Conservation (phyloP, 2,329 filamentous ascomycete genomes). For the Teratosphaeria viscida region DNA sequence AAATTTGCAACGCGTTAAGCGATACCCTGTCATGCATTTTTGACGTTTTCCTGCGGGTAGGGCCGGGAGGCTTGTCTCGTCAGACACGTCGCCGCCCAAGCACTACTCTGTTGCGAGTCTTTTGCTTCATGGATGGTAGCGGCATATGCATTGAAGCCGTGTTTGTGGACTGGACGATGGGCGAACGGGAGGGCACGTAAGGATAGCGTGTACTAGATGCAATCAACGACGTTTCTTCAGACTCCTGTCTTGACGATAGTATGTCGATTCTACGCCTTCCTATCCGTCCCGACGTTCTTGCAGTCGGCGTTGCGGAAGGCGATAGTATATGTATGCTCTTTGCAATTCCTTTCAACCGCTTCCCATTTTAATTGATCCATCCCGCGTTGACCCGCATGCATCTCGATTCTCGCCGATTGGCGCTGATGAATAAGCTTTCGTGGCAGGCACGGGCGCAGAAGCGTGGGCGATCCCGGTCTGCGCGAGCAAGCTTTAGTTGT, state of each 20-base stretch:
- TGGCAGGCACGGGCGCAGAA: neutral
- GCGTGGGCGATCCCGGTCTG: neutral
- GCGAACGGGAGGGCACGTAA: neutral
- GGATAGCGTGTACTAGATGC: neutral
- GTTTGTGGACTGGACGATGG: neutral
- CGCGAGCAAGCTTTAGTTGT: neutral
- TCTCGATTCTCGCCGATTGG: neutral
- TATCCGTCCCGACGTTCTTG: neutral
- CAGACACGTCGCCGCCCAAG: neutral
- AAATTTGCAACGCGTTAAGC: neutral
- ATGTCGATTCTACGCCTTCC: neutral
- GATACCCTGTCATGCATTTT: neutral
- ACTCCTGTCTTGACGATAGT: neutral
- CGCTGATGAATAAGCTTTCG: neutral
- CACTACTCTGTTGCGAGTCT: neutral
- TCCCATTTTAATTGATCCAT: neutral
- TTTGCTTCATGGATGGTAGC: neutral
- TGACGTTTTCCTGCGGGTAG: neutral
- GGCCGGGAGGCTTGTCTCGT: neutral
- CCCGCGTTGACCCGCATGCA: neutral
- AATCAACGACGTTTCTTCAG: neutral
- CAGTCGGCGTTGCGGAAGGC: neutral
- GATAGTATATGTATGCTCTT: neutral
- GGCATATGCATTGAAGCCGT: neutral
- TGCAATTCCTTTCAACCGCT: neutral